Conservation (phyloP, 2,329 filamentous ascomycete genomes). For the Ceratocystis eucalypticola region DNA sequence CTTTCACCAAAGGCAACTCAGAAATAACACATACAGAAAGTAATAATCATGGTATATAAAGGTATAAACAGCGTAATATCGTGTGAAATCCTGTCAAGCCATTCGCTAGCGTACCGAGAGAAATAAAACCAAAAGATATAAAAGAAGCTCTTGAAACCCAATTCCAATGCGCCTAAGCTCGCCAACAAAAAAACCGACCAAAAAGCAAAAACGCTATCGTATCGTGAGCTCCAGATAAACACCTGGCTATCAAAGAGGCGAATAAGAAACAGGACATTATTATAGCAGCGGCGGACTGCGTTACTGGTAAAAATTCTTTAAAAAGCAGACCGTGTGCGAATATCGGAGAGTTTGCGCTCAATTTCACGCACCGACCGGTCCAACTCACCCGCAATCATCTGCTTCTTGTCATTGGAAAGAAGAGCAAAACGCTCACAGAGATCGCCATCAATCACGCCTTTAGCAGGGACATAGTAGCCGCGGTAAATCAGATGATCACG, state of each 20-base stretch:
- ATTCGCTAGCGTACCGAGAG: constrained; percentile 3
- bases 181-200: constrained; percentile 15
- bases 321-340: constrained; percentile 46
- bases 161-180: constrained; percentile 13
- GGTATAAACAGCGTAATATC: constrained; percentile 13
- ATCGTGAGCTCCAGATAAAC: constrained; percentile 8
- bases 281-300: not conserved
- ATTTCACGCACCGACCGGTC: constrained; percentile 86
- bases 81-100: constrained; percentile 10
- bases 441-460: constrained; percentile 93
- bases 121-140: not conserved
- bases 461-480: constrained; percentile 90
- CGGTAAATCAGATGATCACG: constrained; percentile 93
- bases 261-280: not conserved
- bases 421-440: constrained; percentile 83
- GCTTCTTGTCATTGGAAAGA: constrained; percentile 76
- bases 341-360: constrained; percentile 80
- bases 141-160: constrained; percentile 9
- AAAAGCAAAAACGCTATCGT: constrained; percentile 5
- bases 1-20: not conserved
- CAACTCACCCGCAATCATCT: constrained; percentile 85
- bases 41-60: constrained; percentile 15
- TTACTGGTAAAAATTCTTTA: constrained; percentile 29
- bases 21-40: not conserved
- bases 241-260: not conserved